phyloP scores from a whole-genome alignment of 2,329 filamentous ascomycete species.

The Aureobasidium mangrovei region DNA sequence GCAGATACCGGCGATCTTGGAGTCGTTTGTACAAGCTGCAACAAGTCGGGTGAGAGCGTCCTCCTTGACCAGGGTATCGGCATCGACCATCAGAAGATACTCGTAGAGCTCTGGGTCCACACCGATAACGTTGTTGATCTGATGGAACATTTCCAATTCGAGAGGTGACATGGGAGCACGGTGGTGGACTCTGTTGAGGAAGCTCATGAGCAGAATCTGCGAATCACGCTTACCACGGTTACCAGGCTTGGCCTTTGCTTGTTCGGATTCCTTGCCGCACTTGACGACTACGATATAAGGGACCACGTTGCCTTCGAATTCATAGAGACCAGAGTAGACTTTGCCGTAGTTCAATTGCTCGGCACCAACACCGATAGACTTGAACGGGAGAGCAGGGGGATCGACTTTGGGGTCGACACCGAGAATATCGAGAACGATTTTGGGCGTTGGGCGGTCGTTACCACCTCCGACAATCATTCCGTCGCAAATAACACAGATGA shows the following conservation, averaged over 20 bases:
- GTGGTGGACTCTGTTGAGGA: conserved; percentile 96
- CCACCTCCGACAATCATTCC: conserved; percentile 94
- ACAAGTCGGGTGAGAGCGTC: conserved; percentile 90
- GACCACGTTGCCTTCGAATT: conserved; percentile 94
- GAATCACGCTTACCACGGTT: conserved; percentile 98
- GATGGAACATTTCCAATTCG: conserved; percentile 96
- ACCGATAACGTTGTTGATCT: conserved; percentile 98
- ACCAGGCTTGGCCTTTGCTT: conserved; percentile 81
- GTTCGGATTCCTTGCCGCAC: conserved; percentile 93
- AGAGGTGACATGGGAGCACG: conserved; percentile 89
- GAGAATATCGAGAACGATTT: conserved; percentile 94
- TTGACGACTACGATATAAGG: conserved; percentile 95
- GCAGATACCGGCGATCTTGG: conserved; percentile 94
- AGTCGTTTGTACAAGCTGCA: conserved; percentile 83
- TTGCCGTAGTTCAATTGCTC: conserved; percentile 98
- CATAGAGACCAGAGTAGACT: conserved; percentile 95
- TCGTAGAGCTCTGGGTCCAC: conserved; percentile 97
- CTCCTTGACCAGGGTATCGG: conserved; percentile 87
- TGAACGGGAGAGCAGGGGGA: conserved; percentile 87
- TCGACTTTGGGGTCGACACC: conserved; percentile 96
- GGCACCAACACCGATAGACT: conserved; percentile 77
- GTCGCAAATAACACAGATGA: conserved; percentile 93
- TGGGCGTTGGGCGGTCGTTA: conserved; percentile 92
- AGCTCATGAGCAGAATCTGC: conserved; percentile 90
- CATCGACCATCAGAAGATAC: conserved; percentile 94